Conservation (phyloP, 1,284 basidiomycete species). For the Ustilago sp. region DNA sequence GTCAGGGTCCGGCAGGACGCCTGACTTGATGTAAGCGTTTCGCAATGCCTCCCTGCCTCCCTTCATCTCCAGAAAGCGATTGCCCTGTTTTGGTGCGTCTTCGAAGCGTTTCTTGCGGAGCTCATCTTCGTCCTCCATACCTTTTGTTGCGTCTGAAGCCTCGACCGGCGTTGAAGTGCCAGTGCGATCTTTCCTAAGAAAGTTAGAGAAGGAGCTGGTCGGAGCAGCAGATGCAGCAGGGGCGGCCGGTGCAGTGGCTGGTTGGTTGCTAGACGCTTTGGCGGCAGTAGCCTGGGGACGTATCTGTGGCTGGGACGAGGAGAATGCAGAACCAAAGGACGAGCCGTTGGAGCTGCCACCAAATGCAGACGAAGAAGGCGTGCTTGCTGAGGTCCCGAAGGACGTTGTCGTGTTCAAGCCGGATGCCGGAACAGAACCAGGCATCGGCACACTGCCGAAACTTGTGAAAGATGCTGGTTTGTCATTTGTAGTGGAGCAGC, state of each 20-base stretch:
- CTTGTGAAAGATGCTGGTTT: neutral
- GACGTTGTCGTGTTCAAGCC: neutral
- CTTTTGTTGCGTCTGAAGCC: slow-evolving; percentile 1
- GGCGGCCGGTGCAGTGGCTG: neutral
- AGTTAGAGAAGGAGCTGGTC: slow-evolving; percentile 46
- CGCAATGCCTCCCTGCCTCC: slow-evolving; percentile 72
- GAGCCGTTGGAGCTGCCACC: slow-evolving; percentile 2
- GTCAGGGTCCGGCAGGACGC: slow-evolving; percentile 86
- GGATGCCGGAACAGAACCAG: neutral
- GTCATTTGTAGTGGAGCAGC: neutral
- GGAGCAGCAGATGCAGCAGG: slow-evolving; percentile 17
- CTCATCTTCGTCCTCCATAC: slow-evolving; percentile 42
- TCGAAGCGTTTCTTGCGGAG: slow-evolving; percentile 55
- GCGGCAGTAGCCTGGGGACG: neutral
- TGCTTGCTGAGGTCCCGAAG: slow-evolving; percentile 2
- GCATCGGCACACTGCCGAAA: slow-evolving; percentile 9
- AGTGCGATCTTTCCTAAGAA: slow-evolving; percentile 45
- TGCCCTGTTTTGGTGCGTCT: slow-evolving; percentile 51
- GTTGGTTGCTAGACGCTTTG: neutral
- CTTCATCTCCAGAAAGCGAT: slow-evolving; percentile 56
- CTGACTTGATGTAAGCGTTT: slow-evolving; percentile 81
- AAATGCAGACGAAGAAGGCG: slow-evolving; percentile 22
- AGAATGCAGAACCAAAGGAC: slow-evolving; percentile 18
- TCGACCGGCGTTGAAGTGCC: slow-evolving; percentile 28
- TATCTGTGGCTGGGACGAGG: slow-evolving; percentile 7